Evolutionary conservation across 2,329 filamentous ascomycete genomes (phyloP).

Genomic region (Colletotrichum scovillei): DNA sequence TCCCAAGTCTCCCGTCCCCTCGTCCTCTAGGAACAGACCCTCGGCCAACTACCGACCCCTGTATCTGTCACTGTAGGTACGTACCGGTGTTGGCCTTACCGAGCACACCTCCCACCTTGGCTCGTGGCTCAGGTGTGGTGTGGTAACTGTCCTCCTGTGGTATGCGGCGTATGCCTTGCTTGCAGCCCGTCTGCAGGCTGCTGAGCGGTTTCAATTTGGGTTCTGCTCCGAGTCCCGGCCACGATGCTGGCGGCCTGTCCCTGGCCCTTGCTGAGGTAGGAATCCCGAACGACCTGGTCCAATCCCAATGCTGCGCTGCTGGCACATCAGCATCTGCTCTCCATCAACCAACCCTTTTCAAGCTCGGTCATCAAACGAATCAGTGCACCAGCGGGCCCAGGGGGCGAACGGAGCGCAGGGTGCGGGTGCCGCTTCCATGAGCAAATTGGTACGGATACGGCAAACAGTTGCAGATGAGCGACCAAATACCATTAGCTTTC

Average conservation of each 20-base stretch:
- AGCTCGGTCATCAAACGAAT: slow-evolving; percentile 29
- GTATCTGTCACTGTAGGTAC: slow-evolving; percentile 1
- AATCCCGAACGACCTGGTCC: slow-evolving; percentile 6
- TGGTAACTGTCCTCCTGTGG: background rate
- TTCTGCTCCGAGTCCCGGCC: slow-evolving; percentile 2
- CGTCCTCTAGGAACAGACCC: background rate
- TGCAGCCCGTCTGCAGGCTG: background rate
- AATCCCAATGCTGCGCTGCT: slow-evolving; percentile 2
- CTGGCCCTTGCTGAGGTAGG: background rate
- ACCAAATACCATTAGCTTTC: background rate
- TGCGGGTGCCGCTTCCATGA: background rate
- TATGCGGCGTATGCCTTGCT: background rate
- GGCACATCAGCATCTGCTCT: background rate
- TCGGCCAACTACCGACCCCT: slow-evolving; percentile 28
- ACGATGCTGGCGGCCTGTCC: slow-evolving; percentile 1
- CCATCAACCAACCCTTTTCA: slow-evolving; percentile 17
- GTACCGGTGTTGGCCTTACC: slow-evolving; percentile 1
- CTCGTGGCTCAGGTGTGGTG: background rate
- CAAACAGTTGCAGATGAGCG: background rate
- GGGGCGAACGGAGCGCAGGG: slow-evolving; percentile 2
- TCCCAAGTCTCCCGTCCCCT: background rate
- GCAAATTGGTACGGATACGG: background rate
- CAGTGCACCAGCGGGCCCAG: slow-evolving; percentile 24
- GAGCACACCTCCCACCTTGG: slow-evolving; percentile 1
- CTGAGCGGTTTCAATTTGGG: background rate